Conservation (phyloP, 2,329 filamentous ascomycete genomes). For the Zymoseptoria brevis region DNA sequence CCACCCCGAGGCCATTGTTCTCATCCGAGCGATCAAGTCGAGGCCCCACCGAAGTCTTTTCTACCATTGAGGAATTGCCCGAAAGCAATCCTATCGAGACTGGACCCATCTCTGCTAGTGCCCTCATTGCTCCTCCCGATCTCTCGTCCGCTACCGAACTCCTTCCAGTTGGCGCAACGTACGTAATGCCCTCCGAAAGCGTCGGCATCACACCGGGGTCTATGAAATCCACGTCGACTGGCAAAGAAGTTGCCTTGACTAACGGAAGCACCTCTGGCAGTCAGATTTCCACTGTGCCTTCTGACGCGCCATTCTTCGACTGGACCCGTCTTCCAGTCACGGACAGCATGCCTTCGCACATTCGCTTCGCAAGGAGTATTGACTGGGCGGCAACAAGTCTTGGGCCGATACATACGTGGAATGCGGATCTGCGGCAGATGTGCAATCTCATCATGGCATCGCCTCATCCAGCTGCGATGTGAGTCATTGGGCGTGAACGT, state of each 20-base stretch:
- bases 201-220: slow-evolving; percentile 12
- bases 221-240: slow-evolving; percentile 6
- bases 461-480: slow-evolving; percentile 47
- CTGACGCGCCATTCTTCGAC: slow-evolving; percentile 56
- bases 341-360: slow-evolving; percentile 58
- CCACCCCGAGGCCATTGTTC: slow-evolving; percentile 2
- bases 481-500: background rate
- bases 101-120: background rate
- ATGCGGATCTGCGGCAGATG: slow-evolving; percentile 64
- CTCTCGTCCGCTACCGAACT: slow-evolving; percentile 17
- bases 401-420: slow-evolving; percentile 69
- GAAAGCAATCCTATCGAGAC: background rate
- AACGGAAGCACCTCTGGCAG: slow-evolving; percentile 16
- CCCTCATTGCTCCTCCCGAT: slow-evolving; percentile 4
- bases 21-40: slow-evolving; percentile 8
- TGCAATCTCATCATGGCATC: slow-evolving; percentile 75
- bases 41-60: slow-evolving; percentile 12
- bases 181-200: slow-evolving; percentile 17
- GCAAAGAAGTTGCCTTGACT: slow-evolving; percentile 9
- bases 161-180: slow-evolving; percentile 17
- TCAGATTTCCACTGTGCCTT: slow-evolving; percentile 19
- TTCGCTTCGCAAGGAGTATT: slow-evolving; percentile 61
- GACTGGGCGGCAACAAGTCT: slow-evolving; percentile 68
- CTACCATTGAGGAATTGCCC: slow-evolving; percentile 18
- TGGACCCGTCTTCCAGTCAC: slow-evolving; percentile 67